Conservation (phyloP, 495 filamentous ascomycete species). For the Annulohypoxylon maeteangense region DNA sequence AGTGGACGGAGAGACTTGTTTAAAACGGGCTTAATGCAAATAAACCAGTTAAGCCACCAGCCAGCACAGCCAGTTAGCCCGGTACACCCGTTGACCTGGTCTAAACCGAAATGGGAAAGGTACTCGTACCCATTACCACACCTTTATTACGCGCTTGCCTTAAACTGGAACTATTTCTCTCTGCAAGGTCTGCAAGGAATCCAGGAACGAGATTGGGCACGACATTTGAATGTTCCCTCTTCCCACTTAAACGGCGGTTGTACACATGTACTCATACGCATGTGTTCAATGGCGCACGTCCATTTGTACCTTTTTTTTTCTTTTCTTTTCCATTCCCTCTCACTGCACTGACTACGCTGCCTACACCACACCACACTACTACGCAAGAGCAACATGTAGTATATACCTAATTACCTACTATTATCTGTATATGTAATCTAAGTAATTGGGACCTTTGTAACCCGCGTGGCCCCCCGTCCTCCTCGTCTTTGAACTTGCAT, state of each 20-base stretch:
- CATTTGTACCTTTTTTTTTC: slow-evolving; percentile 5
- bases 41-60: slow-evolving; percentile 13
- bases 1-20: slow-evolving; percentile 14
- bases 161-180: slow-evolving; percentile 33
- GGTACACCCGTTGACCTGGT: not conserved
- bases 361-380: not conserved
- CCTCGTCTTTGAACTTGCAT: slow-evolving; percentile 13
- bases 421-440: not conserved
- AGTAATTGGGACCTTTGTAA: slow-evolving; percentile 7
- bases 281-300: slow-evolving; percentile 5
- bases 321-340: not conserved
- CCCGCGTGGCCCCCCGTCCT: slow-evolving; percentile 26
- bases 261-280: slow-evolving; percentile 17
- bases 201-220: slow-evolving; percentile 41
- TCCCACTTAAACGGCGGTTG: slow-evolving; percentile 32
- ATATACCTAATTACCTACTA: not conserved
- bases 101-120: slow-evolving; percentile 26
- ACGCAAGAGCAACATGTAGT: not conserved
- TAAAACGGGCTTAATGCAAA: slow-evolving; percentile 37
- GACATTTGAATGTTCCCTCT: slow-evolving; percentile 35
- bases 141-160: slow-evolving; percentile 18
- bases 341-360: not conserved
- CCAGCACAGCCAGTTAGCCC: not conserved
- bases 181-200: slow-evolving; percentile 38
- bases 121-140: slow-evolving; percentile 25